These are phyloP conservation scores for Kockiozyma suomiensis DNA, from an alignment of 805 yeast genomes.

Conservation along the genomic window DNA sequence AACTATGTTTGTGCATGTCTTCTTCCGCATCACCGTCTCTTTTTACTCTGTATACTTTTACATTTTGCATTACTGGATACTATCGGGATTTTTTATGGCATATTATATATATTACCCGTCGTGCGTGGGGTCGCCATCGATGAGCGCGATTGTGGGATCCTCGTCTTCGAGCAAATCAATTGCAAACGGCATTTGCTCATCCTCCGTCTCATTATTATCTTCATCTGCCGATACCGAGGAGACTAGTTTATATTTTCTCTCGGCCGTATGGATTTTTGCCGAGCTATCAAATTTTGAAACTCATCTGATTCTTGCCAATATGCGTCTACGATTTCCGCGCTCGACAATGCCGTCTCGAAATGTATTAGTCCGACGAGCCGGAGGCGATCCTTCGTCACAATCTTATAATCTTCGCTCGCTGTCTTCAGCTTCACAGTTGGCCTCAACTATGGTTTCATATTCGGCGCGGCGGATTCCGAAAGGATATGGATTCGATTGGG, in stretches of 20 bases:
- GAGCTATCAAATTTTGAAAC: constrained; percentile 74
- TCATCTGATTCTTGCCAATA: constrained; percentile 61
- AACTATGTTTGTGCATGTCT: constrained; percentile 78
- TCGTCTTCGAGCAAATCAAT: background rate
- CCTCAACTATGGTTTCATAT: constrained; percentile 12
- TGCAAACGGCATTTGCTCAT: constrained; percentile 12
- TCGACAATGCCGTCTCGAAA: background rate
- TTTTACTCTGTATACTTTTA: constrained; percentile 81
- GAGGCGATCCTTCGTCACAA: background rate
- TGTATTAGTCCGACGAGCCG: background rate
- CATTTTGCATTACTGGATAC: constrained; percentile 87
- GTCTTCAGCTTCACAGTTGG: constrained; percentile 7
- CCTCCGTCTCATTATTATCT: constrained; percentile 16
- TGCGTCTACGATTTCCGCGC: constrained; percentile 58
- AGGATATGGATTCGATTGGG: constrained; percentile 79
- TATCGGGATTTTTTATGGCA: constrained; percentile 68
- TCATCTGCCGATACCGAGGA: constrained; percentile 22
- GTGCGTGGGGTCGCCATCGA: background rate
- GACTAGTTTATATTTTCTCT: constrained; percentile 26
- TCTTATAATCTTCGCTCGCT: background rate
- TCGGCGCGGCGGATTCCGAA: constrained; percentile 68
- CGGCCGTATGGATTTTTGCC: constrained; percentile 53
- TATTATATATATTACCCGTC: constrained; percentile 53
- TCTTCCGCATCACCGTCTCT: constrained; percentile 91
- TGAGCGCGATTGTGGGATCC: background rate